Base-by-base conservation (phyloP, 225 moss, liverwort and hornwort genomes). In the Asterella californica region DNA sequence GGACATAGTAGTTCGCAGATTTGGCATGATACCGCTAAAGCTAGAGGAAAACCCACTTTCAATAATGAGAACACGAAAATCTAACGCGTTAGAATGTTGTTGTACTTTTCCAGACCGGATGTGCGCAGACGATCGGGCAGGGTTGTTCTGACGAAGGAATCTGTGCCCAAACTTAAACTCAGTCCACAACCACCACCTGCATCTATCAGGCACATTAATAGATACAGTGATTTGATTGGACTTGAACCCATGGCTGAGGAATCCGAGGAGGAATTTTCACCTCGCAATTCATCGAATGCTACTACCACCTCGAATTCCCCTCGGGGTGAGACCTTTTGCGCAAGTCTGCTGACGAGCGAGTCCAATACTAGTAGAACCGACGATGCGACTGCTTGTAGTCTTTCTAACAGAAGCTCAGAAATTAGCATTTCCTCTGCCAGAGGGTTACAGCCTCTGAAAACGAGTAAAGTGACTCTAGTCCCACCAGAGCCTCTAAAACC, bases 201-300 rank as follows among this genome's bases (percentile, higher is more conserved):
- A 47, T 36, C 78, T 34, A 55, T 60, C 11, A 75, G 77, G 45
- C 80, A 78, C 38, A 57, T 52, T 15, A 87, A 84, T 69, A 68
- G 79, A 15, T 84, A 79, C 21, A 71, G 79, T 46, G 79, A 82
- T 69, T 72, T 87, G 61, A 72, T 80, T 75, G 84, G 84, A 33
- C 79, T 87, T 19, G 87, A 80, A 38, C 82, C 87, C 24, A 82
- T 87, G 87, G 64, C 36, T 33, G 87, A 87, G 62, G 78, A 36
- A 3, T 74, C 34, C 30, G 79, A 79, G 42, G 87, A 87, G 72
- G 80, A 76, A 21, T 74, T 19, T 59, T 79, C 83, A 22, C 75
- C 79, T 22, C 42, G 52, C 72, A 72, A 25, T 32, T 79, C 82
- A 33, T 49, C 67, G 8, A 78, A 61, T 10, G 71, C 52, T 37